Conservation (phyloP, 1,139 yeast genomes). For the Chernovozyma sophiae-reginae region DNA sequence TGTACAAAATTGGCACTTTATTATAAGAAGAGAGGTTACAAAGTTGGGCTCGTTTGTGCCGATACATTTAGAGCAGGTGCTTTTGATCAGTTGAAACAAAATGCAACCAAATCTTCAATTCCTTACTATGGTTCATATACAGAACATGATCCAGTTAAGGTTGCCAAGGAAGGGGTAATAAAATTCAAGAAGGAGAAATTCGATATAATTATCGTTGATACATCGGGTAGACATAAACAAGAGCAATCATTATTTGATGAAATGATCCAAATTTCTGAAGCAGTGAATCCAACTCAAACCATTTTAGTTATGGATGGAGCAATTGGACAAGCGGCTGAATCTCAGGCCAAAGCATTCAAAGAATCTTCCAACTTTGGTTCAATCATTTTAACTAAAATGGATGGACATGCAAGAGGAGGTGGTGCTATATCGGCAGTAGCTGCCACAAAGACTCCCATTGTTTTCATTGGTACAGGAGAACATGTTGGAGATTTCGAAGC, state of each 20-base stretch:
- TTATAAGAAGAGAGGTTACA: constrained; percentile 89
- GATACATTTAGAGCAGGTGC: constrained; percentile 99
- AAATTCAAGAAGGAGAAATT: constrained; percentile 89
- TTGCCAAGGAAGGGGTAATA: constrained; percentile 87
- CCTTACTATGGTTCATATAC: constrained; percentile 95
- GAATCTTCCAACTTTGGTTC: constrained; percentile 93
- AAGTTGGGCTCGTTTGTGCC: constrained; percentile 96
- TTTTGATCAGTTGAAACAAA: constrained; percentile 95
- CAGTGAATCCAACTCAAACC: constrained; percentile 87
- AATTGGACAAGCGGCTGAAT: constrained; percentile 97
- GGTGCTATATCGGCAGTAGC: constrained; percentile 99
- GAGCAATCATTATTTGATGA: constrained; percentile 89
- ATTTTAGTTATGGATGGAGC: constrained; percentile 97
- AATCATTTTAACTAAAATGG: constrained; percentile 92
- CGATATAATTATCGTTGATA: constrained; percentile 92
- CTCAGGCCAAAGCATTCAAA: constrained; percentile 91
- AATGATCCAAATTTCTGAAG: constrained; percentile 88
- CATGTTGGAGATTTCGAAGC: constrained; percentile 91
- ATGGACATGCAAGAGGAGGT: constrained; percentile 99
- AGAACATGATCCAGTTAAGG: constrained; percentile 93
- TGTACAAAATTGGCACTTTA: constrained; percentile 96
- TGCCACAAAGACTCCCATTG: constrained; percentile 93
- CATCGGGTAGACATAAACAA: constrained; percentile 97
- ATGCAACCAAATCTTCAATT: constrained; percentile 90
- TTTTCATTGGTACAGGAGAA: constrained; percentile 97